Percentiles rank a stretch among this genome's conserved stretches.
These are phyloP conservation scores for Wickerhamiella parazyma DNA, from an alignment of 805 yeast species.

Conservation along the genomic window DNA sequence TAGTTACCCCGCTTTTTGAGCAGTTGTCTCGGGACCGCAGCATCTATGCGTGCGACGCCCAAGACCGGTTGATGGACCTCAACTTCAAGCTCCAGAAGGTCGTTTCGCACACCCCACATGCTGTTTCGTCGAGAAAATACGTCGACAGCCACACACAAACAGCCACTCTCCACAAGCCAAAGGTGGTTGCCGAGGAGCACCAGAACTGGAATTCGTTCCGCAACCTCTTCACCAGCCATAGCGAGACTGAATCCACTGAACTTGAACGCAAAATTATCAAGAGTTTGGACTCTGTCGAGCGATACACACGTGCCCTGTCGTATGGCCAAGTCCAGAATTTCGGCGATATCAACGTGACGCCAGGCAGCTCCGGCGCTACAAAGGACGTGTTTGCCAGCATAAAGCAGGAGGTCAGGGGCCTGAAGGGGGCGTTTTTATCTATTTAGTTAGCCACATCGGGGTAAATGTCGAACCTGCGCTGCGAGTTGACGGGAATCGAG, in stretches of 20 bases:
- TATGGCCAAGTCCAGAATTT: conserved; percentile 2
- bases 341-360: not conserved
- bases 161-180: not conserved
- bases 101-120: conserved; percentile 18
- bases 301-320: conserved; percentile 7
- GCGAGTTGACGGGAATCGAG: conserved; percentile 55
- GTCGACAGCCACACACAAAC: conserved; percentile 22
- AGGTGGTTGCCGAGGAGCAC: conserved; percentile 3
- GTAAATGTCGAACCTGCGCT: conserved; percentile 59
- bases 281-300: not conserved
- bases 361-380: not conserved
- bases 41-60: conserved; percentile 21
- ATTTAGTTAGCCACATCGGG: conserved; percentile 29
- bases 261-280: not conserved
- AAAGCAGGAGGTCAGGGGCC: conserved; percentile 1
- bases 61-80: conserved; percentile 17
- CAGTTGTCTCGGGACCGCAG: conserved; percentile 25
- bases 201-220: conserved; percentile 6
- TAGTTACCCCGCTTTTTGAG: conserved; percentile 24
- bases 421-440: conserved; percentile 13
- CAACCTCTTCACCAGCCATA: not conserved
- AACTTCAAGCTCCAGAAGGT: conserved; percentile 16
- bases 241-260: not conserved
- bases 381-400: not conserved
- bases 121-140: conserved; percentile 11